These are phyloP conservation scores for Torrubiella hemipterigena DNA, from an alignment of 2,329 filamentous ascomycete genomes.

Conservation along the genomic window DNA sequence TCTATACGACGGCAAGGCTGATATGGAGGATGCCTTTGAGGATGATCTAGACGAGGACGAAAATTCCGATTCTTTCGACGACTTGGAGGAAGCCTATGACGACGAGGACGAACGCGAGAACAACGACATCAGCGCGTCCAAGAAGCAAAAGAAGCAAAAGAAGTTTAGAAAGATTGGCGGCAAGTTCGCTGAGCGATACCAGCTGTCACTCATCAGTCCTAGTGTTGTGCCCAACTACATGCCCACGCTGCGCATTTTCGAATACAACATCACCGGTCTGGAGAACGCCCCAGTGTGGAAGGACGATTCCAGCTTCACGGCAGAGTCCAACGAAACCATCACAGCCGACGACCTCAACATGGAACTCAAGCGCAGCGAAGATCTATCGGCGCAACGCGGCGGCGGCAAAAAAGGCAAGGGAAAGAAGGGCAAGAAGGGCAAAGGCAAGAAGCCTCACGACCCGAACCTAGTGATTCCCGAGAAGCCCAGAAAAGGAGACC, in stretches of 20 bases:
- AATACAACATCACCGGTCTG: slow-evolving; percentile 82
- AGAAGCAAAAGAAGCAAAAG: slow-evolving; percentile 39
- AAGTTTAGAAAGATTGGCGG: slow-evolving; percentile 56
- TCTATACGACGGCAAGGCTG: slow-evolving; percentile 6
- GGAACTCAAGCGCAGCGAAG: slow-evolving; percentile 13
- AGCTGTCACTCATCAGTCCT: slow-evolving; percentile 67
- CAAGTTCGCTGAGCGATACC: slow-evolving; percentile 73
- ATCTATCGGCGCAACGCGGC: slow-evolving; percentile 15
- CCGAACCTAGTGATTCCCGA: slow-evolving; percentile 55
- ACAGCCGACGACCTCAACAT: slow-evolving; percentile 20
- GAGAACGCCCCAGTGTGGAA: slow-evolving; percentile 41
- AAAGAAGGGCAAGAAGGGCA: slow-evolving; percentile 32
- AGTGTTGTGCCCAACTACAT: slow-evolving; percentile 91
- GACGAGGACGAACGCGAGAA: slow-evolving; percentile 11
- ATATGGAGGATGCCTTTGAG: not conserved
- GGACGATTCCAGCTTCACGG: slow-evolving; percentile 14
- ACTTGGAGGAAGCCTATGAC: slow-evolving; percentile 9
- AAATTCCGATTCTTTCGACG: slow-evolving; percentile 6
- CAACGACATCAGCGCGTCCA: slow-evolving; percentile 13
- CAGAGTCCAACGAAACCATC: slow-evolving; percentile 14
- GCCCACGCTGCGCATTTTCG: slow-evolving; percentile 76
- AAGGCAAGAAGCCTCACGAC: slow-evolving; percentile 36
- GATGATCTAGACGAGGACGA: too few relatives aligned
- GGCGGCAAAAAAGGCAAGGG: slow-evolving; percentile 20
- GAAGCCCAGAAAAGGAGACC: slow-evolving; percentile 57